Evolutionary conservation across 2,329 filamentous ascomycete genomes (phyloP).

Genomic region (Verticillium nonalfalfae): DNA sequence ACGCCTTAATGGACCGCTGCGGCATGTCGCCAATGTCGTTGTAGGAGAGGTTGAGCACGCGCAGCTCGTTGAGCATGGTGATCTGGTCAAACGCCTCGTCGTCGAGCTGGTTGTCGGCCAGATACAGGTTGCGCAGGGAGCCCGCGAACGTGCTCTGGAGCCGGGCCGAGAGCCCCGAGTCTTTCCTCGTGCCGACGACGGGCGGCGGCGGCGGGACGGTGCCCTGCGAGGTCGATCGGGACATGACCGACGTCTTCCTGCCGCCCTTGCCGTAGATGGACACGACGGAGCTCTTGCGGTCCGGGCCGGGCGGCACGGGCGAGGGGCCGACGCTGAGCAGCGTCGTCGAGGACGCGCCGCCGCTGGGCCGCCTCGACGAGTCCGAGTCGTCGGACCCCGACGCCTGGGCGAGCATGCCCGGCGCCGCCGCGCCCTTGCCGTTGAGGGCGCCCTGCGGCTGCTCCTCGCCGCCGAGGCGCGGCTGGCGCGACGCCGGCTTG

Average conservation of each 20-base stretch:
- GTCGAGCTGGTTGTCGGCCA: slow-evolving; percentile 90
- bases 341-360: slow-evolving; percentile 65
- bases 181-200: slow-evolving; percentile 59
- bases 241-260: slow-evolving; percentile 80
- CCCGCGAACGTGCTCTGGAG: slow-evolving; percentile 82
- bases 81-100: slow-evolving; percentile 95
- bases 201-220: slow-evolving; percentile 36
- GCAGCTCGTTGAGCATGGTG: slow-evolving; percentile 72
- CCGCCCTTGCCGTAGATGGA: slow-evolving; percentile 73
- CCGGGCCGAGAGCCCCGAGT: slow-evolving; percentile 77
- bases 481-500: slow-evolving; percentile 69
- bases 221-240: slow-evolving; percentile 48
- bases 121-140: slow-evolving; percentile 74
- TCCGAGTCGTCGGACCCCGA: slow-evolving; percentile 78
- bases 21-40: slow-evolving; percentile 93
- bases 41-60: slow-evolving; percentile 88
- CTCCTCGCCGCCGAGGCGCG: slow-evolving; percentile 52
- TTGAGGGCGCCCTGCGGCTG: slow-evolving; percentile 24
- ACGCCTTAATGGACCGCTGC: slow-evolving; percentile 77
- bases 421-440: slow-evolving; percentile 30
- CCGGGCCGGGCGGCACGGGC: slow-evolving; percentile 51
- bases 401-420: slow-evolving; percentile 44
- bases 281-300: slow-evolving; percentile 77
- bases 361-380: slow-evolving; percentile 64
- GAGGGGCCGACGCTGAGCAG: slow-evolving; percentile 71